A percentile compares a stretch with the other conserved stretches of the same genome.
Evolutionary conservation across 129 eudicot genomes (phyloP).

Genomic region (Sambucus nigra): DNA sequence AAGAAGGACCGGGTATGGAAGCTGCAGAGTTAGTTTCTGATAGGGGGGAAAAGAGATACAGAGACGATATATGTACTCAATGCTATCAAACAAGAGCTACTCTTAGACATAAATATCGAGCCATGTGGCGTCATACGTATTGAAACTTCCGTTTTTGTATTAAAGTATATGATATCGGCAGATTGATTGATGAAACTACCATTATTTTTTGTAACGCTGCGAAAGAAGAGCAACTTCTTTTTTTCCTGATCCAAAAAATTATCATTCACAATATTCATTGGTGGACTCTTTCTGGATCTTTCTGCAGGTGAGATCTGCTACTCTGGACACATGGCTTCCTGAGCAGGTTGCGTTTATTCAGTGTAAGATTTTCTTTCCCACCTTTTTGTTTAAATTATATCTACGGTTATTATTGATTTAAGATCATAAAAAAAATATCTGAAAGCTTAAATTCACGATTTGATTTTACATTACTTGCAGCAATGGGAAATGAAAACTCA

Average conservation of each 20-base stretch:
- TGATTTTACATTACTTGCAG: conserved; percentile 21
- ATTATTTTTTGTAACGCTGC: no score
- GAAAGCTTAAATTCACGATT: background rate
- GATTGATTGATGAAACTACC: background rate
- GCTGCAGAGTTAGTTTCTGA: no score
- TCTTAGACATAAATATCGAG: no score
- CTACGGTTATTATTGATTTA: conserved; percentile 7
- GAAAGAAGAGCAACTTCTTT: no score
- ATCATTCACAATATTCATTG: background rate
- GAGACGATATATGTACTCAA: no score
- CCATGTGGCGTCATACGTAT: no score
- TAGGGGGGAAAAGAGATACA: no score
- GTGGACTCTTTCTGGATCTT: conserved; percentile 13
- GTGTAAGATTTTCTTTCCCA: conserved; percentile 41
- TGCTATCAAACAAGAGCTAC: no score
- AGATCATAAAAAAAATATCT: background rate
- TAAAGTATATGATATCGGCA: background rate
- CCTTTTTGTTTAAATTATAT: background rate
- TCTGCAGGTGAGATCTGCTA: conserved; percentile 84
- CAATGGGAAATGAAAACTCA: conserved; percentile 95
- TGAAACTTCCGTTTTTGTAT: no score
- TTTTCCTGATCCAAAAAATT: no score
- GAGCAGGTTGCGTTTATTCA: conserved; percentile 87
- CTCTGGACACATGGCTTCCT: conserved; percentile 98
- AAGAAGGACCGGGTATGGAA: no score